phyloP scores from a whole-genome alignment of 768 basidiomycete species.

The Inosperma sp. region DNA sequence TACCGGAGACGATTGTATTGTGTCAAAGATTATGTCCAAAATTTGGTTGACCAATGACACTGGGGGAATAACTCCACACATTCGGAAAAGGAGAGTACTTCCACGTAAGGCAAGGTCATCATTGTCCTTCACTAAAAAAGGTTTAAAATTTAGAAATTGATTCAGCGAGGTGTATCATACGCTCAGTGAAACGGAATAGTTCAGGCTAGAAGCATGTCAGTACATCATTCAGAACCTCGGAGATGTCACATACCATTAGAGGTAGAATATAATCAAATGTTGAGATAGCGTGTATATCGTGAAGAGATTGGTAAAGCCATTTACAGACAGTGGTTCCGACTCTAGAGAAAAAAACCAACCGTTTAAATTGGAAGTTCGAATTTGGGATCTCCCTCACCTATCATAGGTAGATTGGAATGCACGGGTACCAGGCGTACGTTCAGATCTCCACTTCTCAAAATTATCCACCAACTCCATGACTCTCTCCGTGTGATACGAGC shows the following conservation, averaged over 20 bases:
- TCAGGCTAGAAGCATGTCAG: slow-evolving; percentile 50
- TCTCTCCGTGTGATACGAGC: slow-evolving; percentile 54
- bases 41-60: slow-evolving; percentile 61
- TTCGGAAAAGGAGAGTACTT: slow-evolving; percentile 67
- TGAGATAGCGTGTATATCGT: slow-evolving; percentile 72
- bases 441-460: slow-evolving; percentile 66
- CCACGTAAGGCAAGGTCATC: slow-evolving; percentile 64
- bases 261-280: slow-evolving; percentile 80
- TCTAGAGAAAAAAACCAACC: slow-evolving; percentile 28
- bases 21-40: slow-evolving; percentile 66
- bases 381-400: slow-evolving; percentile 37
- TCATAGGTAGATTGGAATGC: slow-evolving; percentile 88
- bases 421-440: slow-evolving; percentile 67
- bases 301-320: slow-evolving; percentile 71
- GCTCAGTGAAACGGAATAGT: slow-evolving; percentile 69
- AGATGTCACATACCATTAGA: slow-evolving; percentile 53
- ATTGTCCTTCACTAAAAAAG: slow-evolving; percentile 59
- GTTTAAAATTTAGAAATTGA: slow-evolving; percentile 3
- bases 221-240: not conserved
- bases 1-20: slow-evolving; percentile 73
- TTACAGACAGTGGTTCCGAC: slow-evolving; percentile 66
- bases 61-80: slow-evolving; percentile 84
- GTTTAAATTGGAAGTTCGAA: slow-evolving; percentile 6
- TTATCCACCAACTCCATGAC: slow-evolving; percentile 56
- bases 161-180: slow-evolving; percentile 30